Conservation (phyloP, 176 grass and related monocot genomes). For the Ensete ventricosum region DNA sequence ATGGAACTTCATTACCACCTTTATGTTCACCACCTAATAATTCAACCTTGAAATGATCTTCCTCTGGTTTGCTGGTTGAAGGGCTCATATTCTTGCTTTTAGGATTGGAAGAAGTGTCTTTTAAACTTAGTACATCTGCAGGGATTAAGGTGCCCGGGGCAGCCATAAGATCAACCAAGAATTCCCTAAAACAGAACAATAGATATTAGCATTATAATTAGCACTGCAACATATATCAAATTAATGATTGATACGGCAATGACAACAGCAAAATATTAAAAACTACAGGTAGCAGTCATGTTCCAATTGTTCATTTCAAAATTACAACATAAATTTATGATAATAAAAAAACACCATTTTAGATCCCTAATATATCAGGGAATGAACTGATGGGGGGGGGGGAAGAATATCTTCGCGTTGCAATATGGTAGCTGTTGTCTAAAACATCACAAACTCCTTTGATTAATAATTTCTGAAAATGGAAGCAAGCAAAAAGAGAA, state of each 20-base stretch:
- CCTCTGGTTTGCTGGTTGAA: conserved; percentile 31
- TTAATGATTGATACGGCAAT: background rate
- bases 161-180: conserved; percentile 98
- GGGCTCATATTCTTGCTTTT: conserved; percentile 33
- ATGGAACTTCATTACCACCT: conserved; percentile 29
- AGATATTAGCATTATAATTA: conserved; percentile 12
- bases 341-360: background rate
- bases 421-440: no score
- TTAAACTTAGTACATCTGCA: conserved; percentile 80
- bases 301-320: background rate
- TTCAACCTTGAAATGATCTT: conserved; percentile 25
- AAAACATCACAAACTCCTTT: no score
- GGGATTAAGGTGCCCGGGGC: conserved; percentile 91
- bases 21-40: conserved; percentile 26
- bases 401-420: background rate
- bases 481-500: background rate
- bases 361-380: background rate
- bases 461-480: background rate
- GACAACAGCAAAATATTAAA: background rate
- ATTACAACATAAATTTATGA: background rate
- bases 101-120: conserved; percentile 46
- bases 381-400: background rate
- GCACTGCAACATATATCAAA: background rate
- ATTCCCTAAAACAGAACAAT: conserved; percentile 53
- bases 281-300: background rate